Evolutionary conservation across 2,329 filamentous ascomycete genomes (phyloP), one percentile per base, ranked within the genome.

Genomic region (Fusarium globosum): DNA sequence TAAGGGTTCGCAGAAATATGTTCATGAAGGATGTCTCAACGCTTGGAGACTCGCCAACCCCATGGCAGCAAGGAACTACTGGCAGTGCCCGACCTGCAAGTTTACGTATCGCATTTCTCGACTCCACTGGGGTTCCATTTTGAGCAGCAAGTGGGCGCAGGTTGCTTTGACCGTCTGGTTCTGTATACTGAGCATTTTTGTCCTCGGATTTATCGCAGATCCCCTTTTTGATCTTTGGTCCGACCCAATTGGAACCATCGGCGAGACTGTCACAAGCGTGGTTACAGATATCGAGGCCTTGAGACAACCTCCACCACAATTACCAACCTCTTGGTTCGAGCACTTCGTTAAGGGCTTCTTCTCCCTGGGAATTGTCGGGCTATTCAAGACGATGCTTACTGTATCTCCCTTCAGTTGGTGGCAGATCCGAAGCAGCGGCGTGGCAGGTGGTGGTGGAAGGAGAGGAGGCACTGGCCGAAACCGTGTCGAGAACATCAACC

Each of bases 321-420:
- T 88, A 66, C 81, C 86, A 18, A 82, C 83, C 4, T 89, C 90
- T 3, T 98, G 96, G 96, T 77, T 86, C 12, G 90, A 93, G 76
- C 96, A 99, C 80, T 96, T 98, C 75, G 72, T 93, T 65, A 98
- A 98, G 82, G 96, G 96, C 0, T 87, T 98, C 74, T 92, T 96
- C n/a, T 96, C 94, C 10, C 88, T 98, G 56, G 96, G 96, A 13
- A 84, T 98, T 12, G 84, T 98, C 23, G 95, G 96, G 1, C 93
- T 97, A 68, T 81, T 95, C 64, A 97, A 97, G 82, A 92, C 93
- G 35, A 86, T 97, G 59, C 83, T 97, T 56, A 88, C 91, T 21
- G 86, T 95, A 79, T 92, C 90, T 23, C 90, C 96, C 4, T 95
- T 91, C 84, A 88, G 94, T 61, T 94, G 92, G 89, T 93, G 91